Base-by-base conservation (phyloP, 108 stramenopile species). In the Nitzschia inconspicua region DNA sequence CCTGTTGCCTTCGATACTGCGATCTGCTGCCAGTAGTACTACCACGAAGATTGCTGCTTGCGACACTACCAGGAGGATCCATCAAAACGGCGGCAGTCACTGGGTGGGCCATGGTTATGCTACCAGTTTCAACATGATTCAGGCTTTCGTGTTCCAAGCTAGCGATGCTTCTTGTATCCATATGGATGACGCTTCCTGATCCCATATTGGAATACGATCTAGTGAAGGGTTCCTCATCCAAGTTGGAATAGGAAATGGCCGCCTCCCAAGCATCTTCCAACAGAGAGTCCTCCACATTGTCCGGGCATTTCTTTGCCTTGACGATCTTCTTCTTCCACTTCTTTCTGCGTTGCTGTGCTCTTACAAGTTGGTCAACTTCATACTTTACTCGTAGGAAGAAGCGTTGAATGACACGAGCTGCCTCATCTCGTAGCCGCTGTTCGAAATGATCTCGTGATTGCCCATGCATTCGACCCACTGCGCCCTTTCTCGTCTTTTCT, bases 341-440 rank as follows among this genome's bases (percentile, higher is more conserved):
- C 49, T 75, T 84, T 20, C 73, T 60, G 24, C 68, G 57, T 52
- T 82, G 78, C 60, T 64, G 39, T 47, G 64, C 67, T 66, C 57
- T 42, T 0, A 91, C 70, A 66, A 83, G 73, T 24, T 75, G 72
- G 24, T 91, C 84, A 14, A 83, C 84, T 51, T 86, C 83, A 22
- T 51, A 54, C 66, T 78, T 80, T 11, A 87, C 84, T 64, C 53
- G 55, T 44, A 79, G 61, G 56, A 87, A 91, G 47, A 91, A 91
- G 3, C 83, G 67, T 47, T 87, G 82, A 37, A 91, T 83, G 0
- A 75, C 55, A 28, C 65, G 36, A 8, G 85, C 89, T 43, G 85
- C 89, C 52, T 56, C 22, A 28, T 68, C 47, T 32, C 47, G 47
- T 31, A 68, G 72, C 35, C 11, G 24, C 3, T 48, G 26, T 7